phyloP scores from a whole-genome alignment of 2,329 filamentous ascomycete species.

The Colletotrichum brevisporum region DNA sequence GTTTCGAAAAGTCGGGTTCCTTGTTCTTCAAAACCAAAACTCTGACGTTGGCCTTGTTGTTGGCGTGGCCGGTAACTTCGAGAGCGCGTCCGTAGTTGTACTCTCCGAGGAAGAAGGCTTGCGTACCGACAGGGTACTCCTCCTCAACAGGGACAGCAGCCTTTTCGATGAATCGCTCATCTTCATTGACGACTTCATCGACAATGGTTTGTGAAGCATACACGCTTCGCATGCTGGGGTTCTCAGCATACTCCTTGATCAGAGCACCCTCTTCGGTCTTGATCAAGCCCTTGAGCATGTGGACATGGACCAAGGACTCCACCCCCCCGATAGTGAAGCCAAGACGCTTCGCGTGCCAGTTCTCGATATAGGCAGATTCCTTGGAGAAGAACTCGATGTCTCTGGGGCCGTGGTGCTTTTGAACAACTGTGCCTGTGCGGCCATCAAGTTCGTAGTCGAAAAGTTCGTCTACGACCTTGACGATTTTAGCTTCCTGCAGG shows the following conservation, averaged over 20 bases:
- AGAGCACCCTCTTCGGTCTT: slow-evolving; percentile 94
- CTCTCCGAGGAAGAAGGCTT: slow-evolving; percentile 94
- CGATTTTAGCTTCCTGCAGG: slow-evolving; percentile 91
- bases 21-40: slow-evolving; percentile 80
- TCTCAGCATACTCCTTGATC: slow-evolving; percentile 91
- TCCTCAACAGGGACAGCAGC: slow-evolving; percentile 89
- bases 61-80: slow-evolving; percentile 81
- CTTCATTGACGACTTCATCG: slow-evolving; percentile 89
- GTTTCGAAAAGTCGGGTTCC: slow-evolving; percentile 85
- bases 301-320: slow-evolving; percentile 90
- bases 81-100: slow-evolving; percentile 92
- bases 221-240: slow-evolving; percentile 87
- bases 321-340: slow-evolving; percentile 89
- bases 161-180: slow-evolving; percentile 93
- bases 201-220: slow-evolving; percentile 95
- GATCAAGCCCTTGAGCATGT: slow-evolving; percentile 90
- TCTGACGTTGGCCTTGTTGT: slow-evolving; percentile 83
- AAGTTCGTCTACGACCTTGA: slow-evolving; percentile 91
- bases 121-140: slow-evolving; percentile 87
- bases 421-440: slow-evolving; percentile 74
- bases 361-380: slow-evolving; percentile 87
- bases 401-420: slow-evolving; percentile 78
- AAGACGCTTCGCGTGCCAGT: slow-evolving; percentile 89
- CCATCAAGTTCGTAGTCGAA: slow-evolving; percentile 86
- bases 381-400: slow-evolving; percentile 88